Evolutionary conservation across 2,329 filamentous ascomycete species (phyloP).

Genomic region (Plectosphaerella sp.): DNA sequence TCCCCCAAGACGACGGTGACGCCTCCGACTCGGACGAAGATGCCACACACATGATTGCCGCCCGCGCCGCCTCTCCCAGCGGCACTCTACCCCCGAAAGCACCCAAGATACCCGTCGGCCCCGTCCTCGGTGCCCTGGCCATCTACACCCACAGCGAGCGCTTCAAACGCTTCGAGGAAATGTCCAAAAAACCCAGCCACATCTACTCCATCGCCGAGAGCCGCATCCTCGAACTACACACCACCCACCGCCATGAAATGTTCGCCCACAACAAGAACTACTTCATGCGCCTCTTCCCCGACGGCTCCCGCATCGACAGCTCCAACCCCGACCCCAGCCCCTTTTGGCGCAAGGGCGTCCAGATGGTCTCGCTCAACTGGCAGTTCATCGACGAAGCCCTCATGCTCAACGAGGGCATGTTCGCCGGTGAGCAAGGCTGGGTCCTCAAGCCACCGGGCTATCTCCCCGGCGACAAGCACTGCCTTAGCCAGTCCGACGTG

Average conservation of each 20-base stretch:
- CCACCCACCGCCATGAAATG: constrained; percentile 66
- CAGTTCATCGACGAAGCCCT: constrained; percentile 91
- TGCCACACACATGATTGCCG: constrained; percentile 6
- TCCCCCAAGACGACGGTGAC: constrained; percentile 26
- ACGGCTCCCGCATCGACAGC: constrained; percentile 71
- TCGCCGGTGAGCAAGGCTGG: constrained; percentile 80
- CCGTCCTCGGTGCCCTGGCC: constrained; percentile 68
- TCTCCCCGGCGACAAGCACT: constrained; percentile 42
- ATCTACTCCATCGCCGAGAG: constrained; percentile 90
- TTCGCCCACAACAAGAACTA: constrained; percentile 84
- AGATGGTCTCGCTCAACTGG: constrained; percentile 98
- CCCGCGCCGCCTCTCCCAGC: neutral
- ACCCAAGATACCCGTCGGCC: constrained; percentile 59
- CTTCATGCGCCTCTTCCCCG: constrained; percentile 90
- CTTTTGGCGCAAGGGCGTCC: constrained; percentile 90
- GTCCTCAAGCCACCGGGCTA: constrained; percentile 78
- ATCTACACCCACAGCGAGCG: constrained; percentile 85
- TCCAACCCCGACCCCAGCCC: constrained; percentile 92
- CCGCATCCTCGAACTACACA: constrained; percentile 56
- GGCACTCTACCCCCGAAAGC: constrained; percentile 37
- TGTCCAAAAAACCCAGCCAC: constrained; percentile 54
- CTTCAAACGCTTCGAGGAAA: constrained; percentile 67
- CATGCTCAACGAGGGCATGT: constrained; percentile 98
- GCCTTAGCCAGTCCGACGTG: constrained; percentile 37
- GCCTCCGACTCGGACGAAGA: constrained; percentile 38